These are phyloP conservation scores for Solanum chilense DNA, from an alignment of 257 asterid species.

Conservation along the genomic window DNA sequence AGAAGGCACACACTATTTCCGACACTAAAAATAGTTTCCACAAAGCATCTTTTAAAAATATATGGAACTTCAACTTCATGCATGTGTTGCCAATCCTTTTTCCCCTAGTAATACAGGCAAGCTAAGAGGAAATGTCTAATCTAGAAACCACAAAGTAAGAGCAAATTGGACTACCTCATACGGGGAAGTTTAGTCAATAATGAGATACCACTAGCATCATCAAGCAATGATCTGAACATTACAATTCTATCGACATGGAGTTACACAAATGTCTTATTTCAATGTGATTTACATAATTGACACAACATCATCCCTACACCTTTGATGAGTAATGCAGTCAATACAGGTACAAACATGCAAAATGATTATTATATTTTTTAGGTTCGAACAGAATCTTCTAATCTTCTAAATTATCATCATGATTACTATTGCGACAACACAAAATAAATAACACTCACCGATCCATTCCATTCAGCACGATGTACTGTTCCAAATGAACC, in stretches of 20 bases:
- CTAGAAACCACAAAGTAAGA: neutral
- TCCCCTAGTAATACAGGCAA: neutral
- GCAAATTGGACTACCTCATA: neutral
- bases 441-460: constrained; percentile 42
- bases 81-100: neutral
- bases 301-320: neutral
- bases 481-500: constrained; percentile 99
- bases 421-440: neutral
- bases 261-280: neutral
- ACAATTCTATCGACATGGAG: neutral
- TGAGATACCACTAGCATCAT: neutral
- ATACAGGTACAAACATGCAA: neutral
- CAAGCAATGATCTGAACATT: neutral
- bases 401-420: neutral
- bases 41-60: neutral
- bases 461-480: constrained; percentile 99
- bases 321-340: neutral
- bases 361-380: too few relatives aligned
- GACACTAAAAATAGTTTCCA: neutral
- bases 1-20: neutral
- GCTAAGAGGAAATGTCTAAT: neutral
- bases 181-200: neutral
- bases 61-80: neutral
- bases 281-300: neutral
- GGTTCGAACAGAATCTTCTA: neutral